Evolutionary conservation across 139 green algal species (phyloP), one percentile per base, ranked within the genome.

Genomic region (Ostreobium quekettii): DNA sequence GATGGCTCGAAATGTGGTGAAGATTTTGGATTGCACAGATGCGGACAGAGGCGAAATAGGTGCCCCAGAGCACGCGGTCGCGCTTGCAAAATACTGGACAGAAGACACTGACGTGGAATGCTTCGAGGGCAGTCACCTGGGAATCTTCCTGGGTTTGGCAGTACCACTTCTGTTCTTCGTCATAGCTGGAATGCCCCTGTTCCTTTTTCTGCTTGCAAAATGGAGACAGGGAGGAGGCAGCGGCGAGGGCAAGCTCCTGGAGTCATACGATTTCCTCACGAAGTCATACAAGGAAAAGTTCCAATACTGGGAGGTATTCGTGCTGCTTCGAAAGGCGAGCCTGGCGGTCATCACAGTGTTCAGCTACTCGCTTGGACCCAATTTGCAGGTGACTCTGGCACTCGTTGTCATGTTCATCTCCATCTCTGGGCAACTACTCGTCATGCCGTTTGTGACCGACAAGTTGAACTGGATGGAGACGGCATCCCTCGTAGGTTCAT

Each of bases 101-200:
- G 61, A 68, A 68, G 61, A 68, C 61, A 68, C 61, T 28, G 36
- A 53, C 35, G 22, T 68, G 35, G n/a, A 31, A n/a, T 68, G 61
- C 36, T 68, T 68, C 36, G 31, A 68, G 22, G 59, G 59, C n/a
- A 66, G 5, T 6, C 59, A 66, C 47, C 59, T 66, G 6, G 29
- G 42, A 22, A 19, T 8, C 24, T 47, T 66, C 19, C 24, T 66
- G 15, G 59, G 59, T 22, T 31, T 66, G 7, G 31, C 59, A 37
- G 59, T 66, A 28, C 26, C 24, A 37, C 6, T 42, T 42, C 47
- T 66, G n/a, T 7, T 19, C 5, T 66, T 39, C 6, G 59, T 31
- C 19, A 47, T 66, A 32, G 31, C 59, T 39, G 8, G 11, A n/a
- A n/a, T n/a, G n/a, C n/a, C n/a, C n/a, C n/a, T n/a, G n/a, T n/a